Percentiles rank a stretch among this genome's conserved stretches.
Evolutionary conservation across 352 stramenopile genomes (phyloP).

Genomic region (Globisporangium uncinulatum): DNA sequence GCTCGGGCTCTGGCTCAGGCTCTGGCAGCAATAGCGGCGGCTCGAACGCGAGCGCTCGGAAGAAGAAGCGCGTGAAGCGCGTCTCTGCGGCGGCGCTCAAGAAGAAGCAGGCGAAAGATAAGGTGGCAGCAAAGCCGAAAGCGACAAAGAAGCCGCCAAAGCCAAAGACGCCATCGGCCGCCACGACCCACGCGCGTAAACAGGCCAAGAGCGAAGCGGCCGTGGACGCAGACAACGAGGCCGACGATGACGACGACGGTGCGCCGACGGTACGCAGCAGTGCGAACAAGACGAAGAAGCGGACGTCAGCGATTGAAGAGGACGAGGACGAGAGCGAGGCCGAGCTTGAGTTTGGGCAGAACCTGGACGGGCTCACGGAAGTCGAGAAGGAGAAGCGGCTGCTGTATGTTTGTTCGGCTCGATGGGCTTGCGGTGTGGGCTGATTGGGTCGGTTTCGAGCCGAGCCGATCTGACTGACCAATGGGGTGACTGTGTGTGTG

Average conservation of each 20-base stretch:
- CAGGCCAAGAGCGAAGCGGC: constrained; percentile 43
- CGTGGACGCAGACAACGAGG: constrained; percentile 56
- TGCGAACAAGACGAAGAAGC: constrained; percentile 17
- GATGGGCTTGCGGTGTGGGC: background rate
- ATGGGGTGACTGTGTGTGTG: background rate
- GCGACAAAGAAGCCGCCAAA: constrained; percentile 18
- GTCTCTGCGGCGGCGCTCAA: constrained; percentile 13
- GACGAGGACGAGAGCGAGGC: constrained; percentile 46
- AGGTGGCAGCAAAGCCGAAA: constrained; percentile 24
- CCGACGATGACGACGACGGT: constrained; percentile 24
- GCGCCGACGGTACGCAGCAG: constrained; percentile 13
- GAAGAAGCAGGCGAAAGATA: constrained; percentile 24
- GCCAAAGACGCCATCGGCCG: constrained; percentile 1
- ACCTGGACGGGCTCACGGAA: constrained; percentile 61
- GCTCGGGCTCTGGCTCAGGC: constrained; percentile 26
- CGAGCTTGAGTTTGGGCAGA: constrained; percentile 41
- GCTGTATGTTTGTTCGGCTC: constrained; percentile 28
- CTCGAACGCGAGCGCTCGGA: constrained; percentile 25
- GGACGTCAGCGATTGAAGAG: constrained; percentile 30
- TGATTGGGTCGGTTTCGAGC: too few relatives aligned
- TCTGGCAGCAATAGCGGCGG: constrained; percentile 14
- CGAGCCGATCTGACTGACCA: too few relatives aligned
- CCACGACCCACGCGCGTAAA: constrained; percentile 28
- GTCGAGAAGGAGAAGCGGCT: constrained; percentile 85
- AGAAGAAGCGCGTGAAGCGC: constrained; percentile 51